These are phyloP conservation scores for Ogataea nitratoaversa DNA, from an alignment of 805 yeast genomes.

Conservation along the genomic window DNA sequence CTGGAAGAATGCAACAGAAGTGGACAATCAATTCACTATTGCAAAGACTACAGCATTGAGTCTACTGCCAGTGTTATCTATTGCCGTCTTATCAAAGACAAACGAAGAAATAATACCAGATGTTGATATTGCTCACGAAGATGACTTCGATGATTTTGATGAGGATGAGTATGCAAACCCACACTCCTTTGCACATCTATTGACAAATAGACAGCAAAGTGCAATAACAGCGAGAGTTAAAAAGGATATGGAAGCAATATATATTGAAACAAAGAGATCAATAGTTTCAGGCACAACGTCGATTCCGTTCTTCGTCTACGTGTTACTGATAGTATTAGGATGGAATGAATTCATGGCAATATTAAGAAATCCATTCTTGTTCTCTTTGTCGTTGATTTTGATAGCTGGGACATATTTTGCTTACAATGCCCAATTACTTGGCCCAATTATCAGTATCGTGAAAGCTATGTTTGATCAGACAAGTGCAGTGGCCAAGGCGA, in stretches of 20 bases:
- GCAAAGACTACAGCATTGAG: conserved; percentile 57
- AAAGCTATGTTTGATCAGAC: conserved; percentile 57
- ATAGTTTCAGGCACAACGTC: conserved; percentile 71
- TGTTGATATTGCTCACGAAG: conserved; percentile 38
- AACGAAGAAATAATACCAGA: conserved; percentile 61
- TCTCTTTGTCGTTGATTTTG: conserved; percentile 53
- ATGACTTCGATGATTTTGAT: conserved; percentile 36
- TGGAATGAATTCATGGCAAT: conserved; percentile 95
- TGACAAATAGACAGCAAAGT: conserved; percentile 54
- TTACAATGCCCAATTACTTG: conserved; percentile 67
- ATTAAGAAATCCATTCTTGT: conserved; percentile 78
- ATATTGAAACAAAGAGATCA: conserved; percentile 85
- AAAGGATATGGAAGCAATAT: conserved; percentile 73
- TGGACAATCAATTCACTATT: conserved; percentile 57
- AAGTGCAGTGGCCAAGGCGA: conserved; percentile 52
- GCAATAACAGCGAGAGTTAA: conserved; percentile 57
- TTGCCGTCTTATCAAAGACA: conserved; percentile 45
- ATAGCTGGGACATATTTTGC: conserved; percentile 64
- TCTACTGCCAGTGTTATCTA: conserved; percentile 54
- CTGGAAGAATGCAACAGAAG: conserved; percentile 70
- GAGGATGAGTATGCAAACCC: conserved; percentile 31
- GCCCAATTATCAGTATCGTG: conserved; percentile 63
- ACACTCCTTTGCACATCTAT: conserved; percentile 50
- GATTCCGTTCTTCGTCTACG: conserved; percentile 80
- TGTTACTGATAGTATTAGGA: conserved; percentile 70